Conservation (phyloP, 371 early-diverging fungal species). For the Mucor piriformis region DNA sequence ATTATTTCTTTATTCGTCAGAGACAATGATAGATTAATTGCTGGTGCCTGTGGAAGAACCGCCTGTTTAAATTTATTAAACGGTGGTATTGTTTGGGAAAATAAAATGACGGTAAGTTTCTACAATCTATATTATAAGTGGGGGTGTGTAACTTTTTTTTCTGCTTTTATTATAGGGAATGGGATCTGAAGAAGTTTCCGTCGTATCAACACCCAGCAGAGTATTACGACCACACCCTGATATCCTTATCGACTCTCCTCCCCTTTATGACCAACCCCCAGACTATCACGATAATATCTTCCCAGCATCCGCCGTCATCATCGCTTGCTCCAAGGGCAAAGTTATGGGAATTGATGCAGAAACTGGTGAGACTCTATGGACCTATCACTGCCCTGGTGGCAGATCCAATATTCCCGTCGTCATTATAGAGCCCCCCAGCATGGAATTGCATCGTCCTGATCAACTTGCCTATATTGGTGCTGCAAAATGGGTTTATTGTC, state of each 20-base stretch:
- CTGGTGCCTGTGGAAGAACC: not conserved
- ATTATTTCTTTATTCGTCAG: slow-evolving; percentile 7
- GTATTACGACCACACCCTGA: slow-evolving; percentile 1
- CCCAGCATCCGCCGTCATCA: slow-evolving; percentile 10
- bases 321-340: slow-evolving; percentile 29
- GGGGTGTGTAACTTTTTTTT: no score
- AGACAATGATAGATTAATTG: slow-evolving; percentile 6
- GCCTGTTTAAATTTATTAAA: not conserved
- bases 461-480: slow-evolving; percentile 28
- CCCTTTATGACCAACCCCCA: not conserved
- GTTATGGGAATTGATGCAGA: slow-evolving; percentile 24
- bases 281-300: slow-evolving; percentile 3
- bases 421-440: slow-evolving; percentile 21
- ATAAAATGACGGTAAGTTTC: slow-evolving; percentile 9
- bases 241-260: not conserved
- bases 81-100: slow-evolving; percentile 8
- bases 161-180: slow-evolving; percentile 8
- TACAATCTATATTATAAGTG: not conserved
- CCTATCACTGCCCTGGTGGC: slow-evolving; percentile 35
- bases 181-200: slow-evolving; percentile 11
- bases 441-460: not conserved
- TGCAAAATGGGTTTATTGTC: slow-evolving; percentile 32
- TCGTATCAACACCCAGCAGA: slow-evolving; percentile 8
- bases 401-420: slow-evolving; percentile 26
- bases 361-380: slow-evolving; percentile 29